Evolutionary conservation across 2,329 filamentous ascomycete species (phyloP), one percentile per base, ranked within the genome.

Genomic region (Nigrospora osmanthi): DNA sequence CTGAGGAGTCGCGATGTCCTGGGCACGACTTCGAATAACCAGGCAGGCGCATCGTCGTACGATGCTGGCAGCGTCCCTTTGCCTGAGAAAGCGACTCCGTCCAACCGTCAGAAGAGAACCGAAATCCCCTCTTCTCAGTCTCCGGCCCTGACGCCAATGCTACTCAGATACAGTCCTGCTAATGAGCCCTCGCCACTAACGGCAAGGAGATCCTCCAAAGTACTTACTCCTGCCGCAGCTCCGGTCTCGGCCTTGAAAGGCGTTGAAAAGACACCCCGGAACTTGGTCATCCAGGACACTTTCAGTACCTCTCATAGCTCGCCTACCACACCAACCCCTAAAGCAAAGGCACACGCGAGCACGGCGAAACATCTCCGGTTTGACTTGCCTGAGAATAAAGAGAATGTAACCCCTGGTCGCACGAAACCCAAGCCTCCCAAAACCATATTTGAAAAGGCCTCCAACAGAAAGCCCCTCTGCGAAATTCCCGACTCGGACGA

Each of bases 391-490:
- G 59, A 60, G 6, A 50, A 63, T 32, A 63, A 63, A 42, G 60
- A 63, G 46, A 63, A 63, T 38, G 55, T 61, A 37, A 63, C 60
- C 1, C 60, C 60, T 12, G 58, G 56, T 31, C 55, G 58, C 35
- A 59, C 52, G 17, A 55, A 57, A 35, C 60, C 59, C 6, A 61
- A 62, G 36, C 47, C 52, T 6, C 57, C 58, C n/a, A 63, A 59
- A 40, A 48, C 49, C 11, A 45, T 49, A 3, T 35, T 40, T 12
- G 49, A 42, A 14, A 52, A 52, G 42, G 43, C 46, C 16, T 43
- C 55, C 9, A 47, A 47, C 12, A 53, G 60, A 16, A 43, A 43
- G 19, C 54, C 58, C 15, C 45, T 62, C 19, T 49, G 48, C 14
- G 58, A 60, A 36, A 52, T 63, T 11, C 58, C 60, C 16, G 58